Evolutionary conservation across 2,329 filamentous ascomycete genomes (phyloP), one percentile per base, ranked within the genome.

Genomic region (Ascosphaera aggregata): DNA sequence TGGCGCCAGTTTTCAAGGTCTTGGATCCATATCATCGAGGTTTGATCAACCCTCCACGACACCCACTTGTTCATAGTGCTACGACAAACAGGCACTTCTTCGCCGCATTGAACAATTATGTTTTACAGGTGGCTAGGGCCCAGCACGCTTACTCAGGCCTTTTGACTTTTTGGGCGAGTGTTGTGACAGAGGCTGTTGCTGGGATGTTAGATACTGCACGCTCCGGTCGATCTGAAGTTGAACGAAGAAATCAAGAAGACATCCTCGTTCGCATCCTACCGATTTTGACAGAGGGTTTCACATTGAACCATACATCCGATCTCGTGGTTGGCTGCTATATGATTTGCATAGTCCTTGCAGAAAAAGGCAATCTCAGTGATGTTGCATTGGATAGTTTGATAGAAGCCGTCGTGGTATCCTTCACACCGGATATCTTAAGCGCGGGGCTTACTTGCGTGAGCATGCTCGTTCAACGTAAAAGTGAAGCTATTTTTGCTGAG

Each of bases 271-370:
- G 60, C 49, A 72, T 69, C 52, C 65, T 65, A 56, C 84, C 63
- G 48, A 60, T 84, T 2, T 65, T 98, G 22, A 79, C 81, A 43
- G 75, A 80, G 45, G 80, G 78, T 1, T 66, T 95, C 43, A 67
- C 75, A 7, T 69, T 86, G 61, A 74, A 74, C 48, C 73, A 77
- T 43, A 73, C 76, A 0, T 71, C 82, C 1, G 80, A 86, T 44
- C 63, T 93, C 34, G 79, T 85, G 46, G 69, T 91, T 43, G 84
- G 79, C 13, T 85, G 80, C 41, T 95, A 93, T 55, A 93, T 94
- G 78, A 73, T 93, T 16, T 69, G 85, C 41, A 73, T 82, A 4
- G 73, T 95, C 37, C 68, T 95, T 44, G 84, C 81, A 4, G 75
- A 80, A 37, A 93, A 93, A 56, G 75, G 78, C 1, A 67, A 71